These are phyloP conservation scores for Halophytophthora batemanensis DNA, from an alignment of 352 stramenopile genomes.

Conservation along the genomic window DNA sequence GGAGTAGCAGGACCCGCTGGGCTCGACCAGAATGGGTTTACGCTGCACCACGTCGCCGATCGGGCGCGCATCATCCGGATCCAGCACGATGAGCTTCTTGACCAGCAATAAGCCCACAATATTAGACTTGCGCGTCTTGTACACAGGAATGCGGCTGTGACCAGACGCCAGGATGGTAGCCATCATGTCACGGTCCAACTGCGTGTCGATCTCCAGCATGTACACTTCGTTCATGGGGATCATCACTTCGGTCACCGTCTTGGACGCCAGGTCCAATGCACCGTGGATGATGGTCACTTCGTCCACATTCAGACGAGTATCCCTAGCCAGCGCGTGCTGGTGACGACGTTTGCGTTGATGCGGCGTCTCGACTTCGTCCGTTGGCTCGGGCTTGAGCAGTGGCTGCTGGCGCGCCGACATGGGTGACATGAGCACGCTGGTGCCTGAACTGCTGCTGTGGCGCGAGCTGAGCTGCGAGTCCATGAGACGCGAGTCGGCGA, in stretches of 20 bases:
- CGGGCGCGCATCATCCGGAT: slow-evolving; percentile 69
- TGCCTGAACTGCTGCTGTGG: slow-evolving; percentile 11
- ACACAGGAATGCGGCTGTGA: slow-evolving; percentile 90
- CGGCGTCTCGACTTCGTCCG: slow-evolving; percentile 15
- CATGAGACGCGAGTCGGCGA: slow-evolving; percentile 22
- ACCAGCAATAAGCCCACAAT: slow-evolving; percentile 87
- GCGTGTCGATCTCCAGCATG: slow-evolving; percentile 78
- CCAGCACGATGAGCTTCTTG: slow-evolving; percentile 88
- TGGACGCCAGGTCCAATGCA: slow-evolving; percentile 86
- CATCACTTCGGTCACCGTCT: slow-evolving; percentile 84
- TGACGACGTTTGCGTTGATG: slow-evolving; percentile 18
- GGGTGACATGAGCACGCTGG: slow-evolving; percentile 23
- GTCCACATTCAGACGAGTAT: slow-evolving; percentile 62
- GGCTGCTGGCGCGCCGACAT: slow-evolving; percentile 20
- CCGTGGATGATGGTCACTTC: slow-evolving; percentile 93
- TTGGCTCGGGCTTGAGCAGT: slow-evolving; percentile 21
- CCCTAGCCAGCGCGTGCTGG: slow-evolving; percentile 30
- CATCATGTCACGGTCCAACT: slow-evolving; percentile 72
- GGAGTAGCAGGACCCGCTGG: slow-evolving; percentile 80
- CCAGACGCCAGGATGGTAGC: slow-evolving; percentile 83
- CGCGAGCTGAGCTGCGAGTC: slow-evolving; percentile 1
- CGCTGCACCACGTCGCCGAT: slow-evolving; percentile 65
- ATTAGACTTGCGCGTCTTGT: slow-evolving; percentile 57
- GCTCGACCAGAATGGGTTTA: slow-evolving; percentile 79
- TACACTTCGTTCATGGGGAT: slow-evolving; percentile 82